Evolutionary conservation across 2,329 filamentous ascomycete species (phyloP).

Genomic region (Achaetomium macrosporum): DNA sequence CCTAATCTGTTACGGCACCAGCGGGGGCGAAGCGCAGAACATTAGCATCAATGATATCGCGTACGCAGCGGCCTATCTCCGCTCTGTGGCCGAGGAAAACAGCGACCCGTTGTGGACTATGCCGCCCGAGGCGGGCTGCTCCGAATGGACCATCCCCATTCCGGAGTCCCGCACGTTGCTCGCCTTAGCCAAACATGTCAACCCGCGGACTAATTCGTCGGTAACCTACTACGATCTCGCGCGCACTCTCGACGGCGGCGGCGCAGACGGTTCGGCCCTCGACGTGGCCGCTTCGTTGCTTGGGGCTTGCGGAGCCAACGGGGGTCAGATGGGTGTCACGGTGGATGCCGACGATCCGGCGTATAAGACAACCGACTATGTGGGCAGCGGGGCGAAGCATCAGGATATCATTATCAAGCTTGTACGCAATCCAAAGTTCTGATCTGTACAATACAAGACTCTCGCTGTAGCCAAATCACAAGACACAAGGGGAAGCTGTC

Average conservation of each 20-base stretch:
- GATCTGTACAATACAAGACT: no score
- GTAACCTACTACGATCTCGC: constrained; percentile 1
- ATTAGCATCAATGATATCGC: not conserved
- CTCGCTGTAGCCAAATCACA: no score
- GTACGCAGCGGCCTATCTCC: not conserved
- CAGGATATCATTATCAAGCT: not conserved
- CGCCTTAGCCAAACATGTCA: constrained; percentile 1
- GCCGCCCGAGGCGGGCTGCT: not conserved
- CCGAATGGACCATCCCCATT: not conserved
- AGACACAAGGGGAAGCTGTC: no score
- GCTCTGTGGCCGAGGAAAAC: not conserved
- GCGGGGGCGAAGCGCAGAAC: not conserved
- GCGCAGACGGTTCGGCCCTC: not conserved
- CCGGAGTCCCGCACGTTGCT: not conserved
- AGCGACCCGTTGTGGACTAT: not conserved
- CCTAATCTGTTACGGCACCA: not conserved
- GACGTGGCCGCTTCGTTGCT: not conserved
- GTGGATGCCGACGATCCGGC: not conserved
- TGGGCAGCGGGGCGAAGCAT: not conserved
- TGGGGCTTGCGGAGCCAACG: not conserved
- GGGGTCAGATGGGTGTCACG: not conserved
- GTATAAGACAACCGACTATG: not conserved
- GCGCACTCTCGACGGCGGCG: constrained; percentile 2
- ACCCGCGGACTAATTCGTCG: not conserved
- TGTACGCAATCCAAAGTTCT: not conserved